Conservation (phyloP, 306 rosid species). For the Cicer cuneatum region DNA sequence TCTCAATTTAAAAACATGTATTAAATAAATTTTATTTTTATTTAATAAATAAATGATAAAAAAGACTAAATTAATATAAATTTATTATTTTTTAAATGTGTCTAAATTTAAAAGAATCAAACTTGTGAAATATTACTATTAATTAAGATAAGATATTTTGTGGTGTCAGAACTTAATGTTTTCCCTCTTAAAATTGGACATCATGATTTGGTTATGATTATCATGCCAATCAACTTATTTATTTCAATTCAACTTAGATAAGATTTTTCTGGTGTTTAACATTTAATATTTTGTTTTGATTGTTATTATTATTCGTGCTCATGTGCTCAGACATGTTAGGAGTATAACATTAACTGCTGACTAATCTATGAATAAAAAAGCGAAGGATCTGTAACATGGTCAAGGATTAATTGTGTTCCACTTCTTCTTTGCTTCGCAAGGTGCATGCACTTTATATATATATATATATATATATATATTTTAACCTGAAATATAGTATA, state of each 20-base stretch:
- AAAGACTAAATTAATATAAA: too few species aligned
- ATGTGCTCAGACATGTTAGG: conserved; percentile 22
- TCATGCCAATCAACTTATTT: conserved; percentile 47
- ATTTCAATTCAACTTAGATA: conserved; percentile 30
- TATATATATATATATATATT: too few species aligned
- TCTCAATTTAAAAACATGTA: too few species aligned
- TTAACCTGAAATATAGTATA: too few species aligned
- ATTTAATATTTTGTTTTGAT: not conserved
- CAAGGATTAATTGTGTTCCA: conserved; percentile 23
- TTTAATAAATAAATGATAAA: too few species aligned
- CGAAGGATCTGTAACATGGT: conserved; percentile 16
- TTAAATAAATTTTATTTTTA: too few species aligned
- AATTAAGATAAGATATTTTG: conserved; percentile 37
- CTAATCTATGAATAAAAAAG: not conserved
- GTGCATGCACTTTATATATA: conserved; percentile 15
- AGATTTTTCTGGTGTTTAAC: conserved; percentile 6
- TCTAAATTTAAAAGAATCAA: too few species aligned
- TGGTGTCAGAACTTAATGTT: conserved; percentile 26
- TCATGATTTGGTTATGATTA: conserved; percentile 56
- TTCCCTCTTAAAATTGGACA: conserved; percentile 34
- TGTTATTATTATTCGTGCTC: conserved; percentile 12
- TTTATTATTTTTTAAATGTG: too few species aligned
- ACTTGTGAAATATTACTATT: too few species aligned
- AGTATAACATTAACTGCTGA: conserved; percentile 44
- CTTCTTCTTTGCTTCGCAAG: conserved; percentile 13